Conservation (phyloP, 495 filamentous ascomycete species). For the Cercophora scortea region DNA sequence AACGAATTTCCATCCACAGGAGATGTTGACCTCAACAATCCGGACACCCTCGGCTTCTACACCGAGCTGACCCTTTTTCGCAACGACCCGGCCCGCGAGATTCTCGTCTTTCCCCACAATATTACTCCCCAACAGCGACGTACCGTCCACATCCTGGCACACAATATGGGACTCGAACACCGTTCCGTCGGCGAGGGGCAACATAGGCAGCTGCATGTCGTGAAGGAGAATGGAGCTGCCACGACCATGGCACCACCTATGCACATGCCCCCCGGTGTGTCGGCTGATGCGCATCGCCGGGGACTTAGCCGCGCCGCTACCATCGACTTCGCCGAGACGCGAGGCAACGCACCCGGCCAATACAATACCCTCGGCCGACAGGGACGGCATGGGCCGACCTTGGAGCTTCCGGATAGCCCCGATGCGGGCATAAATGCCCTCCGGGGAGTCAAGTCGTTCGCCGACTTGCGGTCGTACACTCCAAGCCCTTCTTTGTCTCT, state of each 20-base stretch:
- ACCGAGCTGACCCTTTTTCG: slow-evolving; percentile 84
- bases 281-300: slow-evolving; percentile 66
- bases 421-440: slow-evolving; percentile 48
- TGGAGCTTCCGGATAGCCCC: slow-evolving; percentile 80
- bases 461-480: slow-evolving; percentile 88
- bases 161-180: slow-evolving; percentile 89
- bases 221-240: slow-evolving; percentile 48
- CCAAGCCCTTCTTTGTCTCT: slow-evolving; percentile 88
- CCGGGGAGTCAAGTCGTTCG: slow-evolving; percentile 94
- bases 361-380: slow-evolving; percentile 72
- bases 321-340: slow-evolving; percentile 93
- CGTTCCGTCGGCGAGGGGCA: slow-evolving; percentile 80
- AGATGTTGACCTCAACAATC: slow-evolving; percentile 90
- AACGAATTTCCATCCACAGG: slow-evolving; percentile 16
- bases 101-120: slow-evolving; percentile 70
- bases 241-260: slow-evolving; percentile 28
- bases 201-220: slow-evolving; percentile 80
- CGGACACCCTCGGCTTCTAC: slow-evolving; percentile 77
- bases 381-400: slow-evolving; percentile 53
- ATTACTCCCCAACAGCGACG: slow-evolving; percentile 77
- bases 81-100: slow-evolving; percentile 66
- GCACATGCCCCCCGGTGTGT: slow-evolving; percentile 55
- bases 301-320: slow-evolving; percentile 88
- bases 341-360: slow-evolving; percentile 57
- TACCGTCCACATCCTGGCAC: slow-evolving; percentile 86